phyloP scores from a whole-genome alignment of 306 rosid species.

The Erythrophleum fordii region DNA sequence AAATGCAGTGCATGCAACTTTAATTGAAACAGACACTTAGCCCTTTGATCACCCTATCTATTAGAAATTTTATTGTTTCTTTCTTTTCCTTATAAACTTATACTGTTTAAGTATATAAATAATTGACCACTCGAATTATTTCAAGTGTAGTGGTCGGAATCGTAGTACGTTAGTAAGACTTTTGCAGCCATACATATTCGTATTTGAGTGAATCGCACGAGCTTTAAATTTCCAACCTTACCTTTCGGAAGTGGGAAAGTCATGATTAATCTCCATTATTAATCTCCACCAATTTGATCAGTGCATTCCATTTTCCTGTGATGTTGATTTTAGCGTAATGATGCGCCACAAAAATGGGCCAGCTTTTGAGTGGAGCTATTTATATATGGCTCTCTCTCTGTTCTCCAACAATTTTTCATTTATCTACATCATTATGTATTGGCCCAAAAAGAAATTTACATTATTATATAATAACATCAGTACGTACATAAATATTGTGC shows the following conservation, averaged over 20 bases:
- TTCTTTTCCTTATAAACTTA: too few relatives aligned
- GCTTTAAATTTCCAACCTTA: neutral
- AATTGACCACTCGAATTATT: neutral
- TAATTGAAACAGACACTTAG: too few relatives aligned
- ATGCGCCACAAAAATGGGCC: neutral
- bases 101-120: neutral
- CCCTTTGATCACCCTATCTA: too few relatives aligned
- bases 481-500: neutral
- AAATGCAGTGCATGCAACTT: too few relatives aligned
- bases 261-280: neutral
- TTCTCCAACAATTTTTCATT: neutral
- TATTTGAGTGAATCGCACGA: neutral
- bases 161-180: too few relatives aligned
- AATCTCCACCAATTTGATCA: neutral
- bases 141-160: neutral
- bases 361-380: neutral
- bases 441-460: too few relatives aligned
- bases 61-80: too few relatives aligned
- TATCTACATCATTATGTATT: too few relatives aligned
- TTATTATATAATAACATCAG: neutral
- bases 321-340: neutral
- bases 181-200: neutral
- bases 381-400: neutral
- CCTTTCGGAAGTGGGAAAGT: neutral
- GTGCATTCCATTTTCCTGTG: neutral